Evolutionary conservation across 495 filamentous ascomycete genomes (phyloP), one percentile per base, ranked within the genome.

Genomic region (Gamarada debralockiae): DNA sequence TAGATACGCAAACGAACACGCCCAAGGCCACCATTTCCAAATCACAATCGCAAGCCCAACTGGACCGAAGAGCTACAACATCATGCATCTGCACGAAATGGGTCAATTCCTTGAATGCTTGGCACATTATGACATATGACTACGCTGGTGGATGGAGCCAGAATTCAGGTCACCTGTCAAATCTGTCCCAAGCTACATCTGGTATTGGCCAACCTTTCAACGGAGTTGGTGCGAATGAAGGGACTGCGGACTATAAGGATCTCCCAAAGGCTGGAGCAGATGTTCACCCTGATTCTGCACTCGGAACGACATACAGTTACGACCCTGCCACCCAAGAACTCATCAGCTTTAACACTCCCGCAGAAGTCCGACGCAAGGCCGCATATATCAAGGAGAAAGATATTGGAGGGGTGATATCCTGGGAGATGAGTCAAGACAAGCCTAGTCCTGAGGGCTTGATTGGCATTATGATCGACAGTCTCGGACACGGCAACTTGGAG

Each of bases 171-270:
- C 85, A 95, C 61, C 27, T n/a, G n/a, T n/a, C n/a, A n/a, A n/a
- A n/a, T n/a, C n/a, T n/a, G n/a, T n/a, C n/a, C n/a, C n/a, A n/a
- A n/a, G n/a, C n/a, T n/a, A n/a, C n/a, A n/a, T n/a, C n/a, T 15
- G 90, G 91, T 0, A 78, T 83, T 0, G 92, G 91, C 0, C 65
- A 73, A 31, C 67, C 75, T 9, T 97, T 79, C 67, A 75, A 64
- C 41, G 86, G 89, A 12, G 72, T 86, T 37, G 90, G 90, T 96
- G 91, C 90, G 91, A 96, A n/a, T 69, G 82, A 79, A 23, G 87
- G 81, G 63, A 74, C 90, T 0, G 95, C 85, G 84, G 84, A 92
- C 61, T 92, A 83, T 65, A 84, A 84, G 61, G 86, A 71, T 37
- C 67, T 83, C 39, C 77, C 79, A 3, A 63, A 66, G 13, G 53